These are phyloP conservation scores for Stereocaulon alpinum DNA, from an alignment of 495 filamentous ascomycete genomes.

Conservation along the genomic window DNA sequence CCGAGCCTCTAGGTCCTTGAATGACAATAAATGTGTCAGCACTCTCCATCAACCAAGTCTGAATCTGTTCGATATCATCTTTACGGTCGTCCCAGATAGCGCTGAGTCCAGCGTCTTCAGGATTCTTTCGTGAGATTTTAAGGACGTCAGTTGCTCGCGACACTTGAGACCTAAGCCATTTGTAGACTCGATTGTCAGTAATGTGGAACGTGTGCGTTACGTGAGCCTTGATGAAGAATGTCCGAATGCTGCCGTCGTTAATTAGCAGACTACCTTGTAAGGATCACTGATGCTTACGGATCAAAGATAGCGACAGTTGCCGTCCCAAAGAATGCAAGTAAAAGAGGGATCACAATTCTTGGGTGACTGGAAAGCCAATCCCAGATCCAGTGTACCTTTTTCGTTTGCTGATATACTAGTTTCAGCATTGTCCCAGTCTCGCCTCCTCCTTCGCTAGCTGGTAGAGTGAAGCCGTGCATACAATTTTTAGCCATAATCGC, in stretches of 20 bases:
- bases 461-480: constrained; percentile 71
- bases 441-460: constrained; percentile 54
- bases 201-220: constrained; percentile 68
- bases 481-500: constrained; percentile 86
- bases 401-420: constrained; percentile 69
- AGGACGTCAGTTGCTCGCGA: constrained; percentile 53
- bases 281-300: constrained; percentile 35
- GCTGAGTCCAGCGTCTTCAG: constrained; percentile 59
- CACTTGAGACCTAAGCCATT: constrained; percentile 73
- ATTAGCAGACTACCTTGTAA: neutral
- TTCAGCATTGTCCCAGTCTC: constrained; percentile 63
- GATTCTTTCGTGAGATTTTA: constrained; percentile 40
- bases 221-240: constrained; percentile 82
- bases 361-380: constrained; percentile 90
- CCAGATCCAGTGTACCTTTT: constrained; percentile 64
- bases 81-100: constrained; percentile 86
- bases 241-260: constrained; percentile 43
- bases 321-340: constrained; percentile 71
- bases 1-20: constrained; percentile 83
- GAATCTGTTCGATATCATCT: constrained; percentile 65
- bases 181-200: constrained; percentile 56
- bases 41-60: constrained; percentile 78
- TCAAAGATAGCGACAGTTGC: constrained; percentile 89
- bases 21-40: constrained; percentile 89
- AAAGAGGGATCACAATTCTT: constrained; percentile 68